Percentiles rank a stretch among this genome's conserved stretches.
These are phyloP conservation scores for Stentor coeruleus DNA, from an alignment of 73 alveolate species.

Conservation along the genomic window DNA sequence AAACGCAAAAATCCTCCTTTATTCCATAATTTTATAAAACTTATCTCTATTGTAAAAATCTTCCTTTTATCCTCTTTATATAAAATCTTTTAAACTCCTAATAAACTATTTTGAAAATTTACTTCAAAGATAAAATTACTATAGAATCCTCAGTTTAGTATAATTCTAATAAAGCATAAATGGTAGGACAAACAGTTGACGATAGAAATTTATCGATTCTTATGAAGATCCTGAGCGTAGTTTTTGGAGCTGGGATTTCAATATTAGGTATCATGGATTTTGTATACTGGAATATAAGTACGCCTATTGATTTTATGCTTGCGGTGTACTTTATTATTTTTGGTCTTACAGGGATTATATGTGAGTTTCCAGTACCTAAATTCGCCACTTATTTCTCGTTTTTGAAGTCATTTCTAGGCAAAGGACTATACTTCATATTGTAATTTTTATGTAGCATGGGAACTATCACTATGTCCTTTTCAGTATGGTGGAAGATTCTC, in stretches of 20 bases:
- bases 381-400: conserved; percentile 16
- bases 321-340: conserved; percentile 14
- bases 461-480: background rate
- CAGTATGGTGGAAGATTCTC: conserved; percentile 6
- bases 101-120: too few species aligned
- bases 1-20: too few species aligned
- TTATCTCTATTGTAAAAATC: too few species aligned
- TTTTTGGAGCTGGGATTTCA: background rate
- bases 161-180: background rate
- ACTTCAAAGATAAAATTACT: too few species aligned
- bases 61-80: too few species aligned
- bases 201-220: background rate
- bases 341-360: conserved; percentile 12
- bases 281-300: background rate
- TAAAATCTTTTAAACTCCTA: too few species aligned
- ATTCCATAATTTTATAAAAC: too few species aligned
- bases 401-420: conserved; percentile 1
- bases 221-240: conserved; percentile 3
- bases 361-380: conserved; percentile 5
- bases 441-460: conserved; percentile 14
- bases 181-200: conserved; percentile 21
- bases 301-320: background rate
- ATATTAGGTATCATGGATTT: background rate
- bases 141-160: too few species aligned
- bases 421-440: conserved; percentile 23